phyloP scores from a whole-genome alignment of 768 basidiomycete genomes.

The Cystofilobasidium ferigula region DNA sequence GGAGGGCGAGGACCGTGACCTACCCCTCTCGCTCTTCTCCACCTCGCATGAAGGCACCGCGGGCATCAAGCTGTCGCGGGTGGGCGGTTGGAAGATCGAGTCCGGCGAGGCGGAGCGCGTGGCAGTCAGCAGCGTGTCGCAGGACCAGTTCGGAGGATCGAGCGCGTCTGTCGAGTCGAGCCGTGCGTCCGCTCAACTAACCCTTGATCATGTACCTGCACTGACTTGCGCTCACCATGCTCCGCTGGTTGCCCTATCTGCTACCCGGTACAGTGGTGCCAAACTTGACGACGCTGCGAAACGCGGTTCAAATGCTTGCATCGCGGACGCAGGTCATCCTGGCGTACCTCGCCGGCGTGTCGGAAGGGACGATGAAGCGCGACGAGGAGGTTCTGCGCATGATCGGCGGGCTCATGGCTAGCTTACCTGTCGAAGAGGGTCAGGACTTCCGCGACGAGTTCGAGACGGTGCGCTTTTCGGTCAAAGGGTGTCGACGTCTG shows the following conservation, averaged over 20 bases:
- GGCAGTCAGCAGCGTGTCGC: constrained; percentile 82
- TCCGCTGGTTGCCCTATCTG: too few relatives aligned
- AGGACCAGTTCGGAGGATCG: constrained; percentile 49
- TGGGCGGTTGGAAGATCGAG: constrained; percentile 77
- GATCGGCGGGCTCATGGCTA: constrained; percentile 72
- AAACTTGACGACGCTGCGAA: constrained; percentile 78
- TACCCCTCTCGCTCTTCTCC: constrained; percentile 91
- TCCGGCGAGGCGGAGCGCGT: constrained; percentile 98
- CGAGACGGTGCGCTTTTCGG: constrained; percentile 62
- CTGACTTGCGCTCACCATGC: too few relatives aligned
- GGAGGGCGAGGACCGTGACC: constrained; percentile 46
- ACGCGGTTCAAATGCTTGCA: constrained; percentile 92
- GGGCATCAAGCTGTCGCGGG: constrained; percentile 52
- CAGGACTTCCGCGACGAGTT: constrained; percentile 78
- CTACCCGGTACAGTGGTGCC: too few relatives aligned
- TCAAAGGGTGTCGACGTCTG: too few relatives aligned
- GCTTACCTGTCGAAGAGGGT: constrained; percentile 75
- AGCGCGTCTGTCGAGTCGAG: constrained; percentile 66
- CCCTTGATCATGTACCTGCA: too few relatives aligned
- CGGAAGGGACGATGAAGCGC: constrained; percentile 58
- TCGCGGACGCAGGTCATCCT: constrained; percentile 77
- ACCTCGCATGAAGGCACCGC: constrained; percentile 57
- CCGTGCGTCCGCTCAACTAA: constrained; percentile 38
- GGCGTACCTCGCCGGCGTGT: constrained; percentile 68
- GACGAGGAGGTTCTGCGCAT: constrained; percentile 76